Evolutionary conservation across 805 yeast species (phyloP), one percentile per base, ranked within the genome.

Genomic region (Schwanniomyces sp.): DNA sequence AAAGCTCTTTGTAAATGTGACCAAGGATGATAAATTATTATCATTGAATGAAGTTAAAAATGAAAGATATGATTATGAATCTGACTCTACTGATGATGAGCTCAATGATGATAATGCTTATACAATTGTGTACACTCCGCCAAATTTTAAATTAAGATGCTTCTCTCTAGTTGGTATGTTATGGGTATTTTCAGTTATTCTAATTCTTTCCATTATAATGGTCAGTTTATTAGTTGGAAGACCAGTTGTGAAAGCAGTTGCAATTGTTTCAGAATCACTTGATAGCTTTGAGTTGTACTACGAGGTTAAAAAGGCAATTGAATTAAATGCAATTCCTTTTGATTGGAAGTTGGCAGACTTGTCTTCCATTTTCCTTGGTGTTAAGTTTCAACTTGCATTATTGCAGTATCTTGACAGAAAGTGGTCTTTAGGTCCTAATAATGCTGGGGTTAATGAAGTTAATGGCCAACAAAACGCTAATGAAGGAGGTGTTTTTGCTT

Each of bases 111-210:
- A 67, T 18, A 64, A 69, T 41, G 69, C 69, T 1, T 90, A 91
- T 64, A 75, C 80, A 2, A 80, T 91, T 26, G 97, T 91, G 2
- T 95, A 91, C 67, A 75, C 89, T 40, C 98, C 99, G 4, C 96
- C 96, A 1, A 55, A 76, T 43, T 88, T 92, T 64, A 76, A 82
- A 44, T 28, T 58, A 2, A 75, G 97, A 49, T 75, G 90, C 30
- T 69, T 78, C 18, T 67, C 58, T 0, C 61, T 87, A 39, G 65
- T 81, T 18, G 51, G 66, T 7, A 57, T 69, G 61, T 61, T 81
- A 12, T 82, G 87, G 82, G 46, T 70, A 2, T 77, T 75, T 55
- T 69, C 74, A 0, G 68, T 67, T 1, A 45, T 71, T 3, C 50
- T 72, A 14, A 52, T 69, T 14, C 43, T 70, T 21, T 38, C 49